Evolutionary conservation across 164 flowering plant species (phyloP).

Genomic region (Saururus chinensis): DNA sequence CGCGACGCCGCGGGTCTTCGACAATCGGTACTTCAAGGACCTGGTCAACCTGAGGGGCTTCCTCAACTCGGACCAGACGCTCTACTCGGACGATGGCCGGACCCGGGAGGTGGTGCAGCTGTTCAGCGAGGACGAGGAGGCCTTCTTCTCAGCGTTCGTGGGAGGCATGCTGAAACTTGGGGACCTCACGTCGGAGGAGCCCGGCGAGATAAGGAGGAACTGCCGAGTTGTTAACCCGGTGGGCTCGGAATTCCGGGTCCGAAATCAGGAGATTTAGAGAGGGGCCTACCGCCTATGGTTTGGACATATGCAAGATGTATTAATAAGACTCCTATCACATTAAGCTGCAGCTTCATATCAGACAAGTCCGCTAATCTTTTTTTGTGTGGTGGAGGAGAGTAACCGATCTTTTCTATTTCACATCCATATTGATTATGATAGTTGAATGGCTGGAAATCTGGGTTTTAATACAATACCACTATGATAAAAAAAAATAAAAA

Average conservation of each 20-base stretch:
- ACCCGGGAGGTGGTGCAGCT: slow-evolving; percentile 41
- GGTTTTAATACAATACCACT: too few relatives aligned
- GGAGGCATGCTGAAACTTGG: slow-evolving; percentile 87
- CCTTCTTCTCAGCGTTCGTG: slow-evolving; percentile 61
- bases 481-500: too few relatives aligned
- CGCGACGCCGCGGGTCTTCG: slow-evolving; percentile 59
- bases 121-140: slow-evolving; percentile 33
- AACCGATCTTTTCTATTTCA: too few relatives aligned
- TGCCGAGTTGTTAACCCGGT: slow-evolving; percentile 53
- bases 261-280: not conserved
- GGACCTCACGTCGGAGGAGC: slow-evolving; percentile 51
- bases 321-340: too few relatives aligned
- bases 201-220: slow-evolving; percentile 72
- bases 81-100: slow-evolving; percentile 25
- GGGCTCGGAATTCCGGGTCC: not conserved
- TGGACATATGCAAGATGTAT: too few relatives aligned
- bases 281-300: too few relatives aligned
- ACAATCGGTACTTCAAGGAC: slow-evolving; percentile 85
- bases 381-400: too few relatives aligned
- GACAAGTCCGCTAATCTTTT: too few relatives aligned
- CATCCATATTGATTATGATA: too few relatives aligned
- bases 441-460: too few relatives aligned
- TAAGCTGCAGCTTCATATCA: too few relatives aligned
- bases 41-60: slow-evolving; percentile 69
- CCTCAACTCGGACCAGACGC: slow-evolving; percentile 70